These are phyloP conservation scores for Xenoacremonium recifei DNA, from an alignment of 2,329 filamentous ascomycete species.

Conservation along the genomic window DNA sequence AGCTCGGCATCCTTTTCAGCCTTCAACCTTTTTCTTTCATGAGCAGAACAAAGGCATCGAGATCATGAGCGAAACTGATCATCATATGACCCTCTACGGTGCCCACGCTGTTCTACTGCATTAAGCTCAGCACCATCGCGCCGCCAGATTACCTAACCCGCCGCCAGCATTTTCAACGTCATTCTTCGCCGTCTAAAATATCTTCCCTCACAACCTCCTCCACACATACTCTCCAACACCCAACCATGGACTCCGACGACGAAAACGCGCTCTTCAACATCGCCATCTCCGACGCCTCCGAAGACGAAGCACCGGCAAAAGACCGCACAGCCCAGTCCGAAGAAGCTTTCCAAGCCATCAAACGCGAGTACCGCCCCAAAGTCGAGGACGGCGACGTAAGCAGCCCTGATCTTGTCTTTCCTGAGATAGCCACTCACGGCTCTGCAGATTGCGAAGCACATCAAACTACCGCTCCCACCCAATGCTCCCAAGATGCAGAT, in stretches of 20 bases:
- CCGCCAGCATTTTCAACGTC: too few relatives aligned
- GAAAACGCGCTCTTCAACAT: conserved; percentile 30
- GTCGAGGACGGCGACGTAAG: conserved; percentile 55
- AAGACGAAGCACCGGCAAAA: conserved; percentile 29
- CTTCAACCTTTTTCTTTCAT: too few relatives aligned
- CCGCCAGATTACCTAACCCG: too few relatives aligned
- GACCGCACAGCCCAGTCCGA: conserved; percentile 46
- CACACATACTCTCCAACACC: background rate
- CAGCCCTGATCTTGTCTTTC: conserved; percentile 1
- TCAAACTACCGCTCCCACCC: conserved; percentile 40
- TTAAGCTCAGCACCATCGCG: too few relatives aligned
- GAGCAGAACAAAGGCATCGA: too few relatives aligned
- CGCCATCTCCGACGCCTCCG: conserved; percentile 31
- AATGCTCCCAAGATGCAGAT: conserved; percentile 43
- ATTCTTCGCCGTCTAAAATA: too few relatives aligned
- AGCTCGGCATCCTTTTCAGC: too few relatives aligned
- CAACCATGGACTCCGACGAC: conserved; percentile 29
- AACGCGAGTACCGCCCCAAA: conserved; percentile 44
- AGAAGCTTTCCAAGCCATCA: conserved; percentile 47
- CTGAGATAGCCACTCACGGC: background rate
- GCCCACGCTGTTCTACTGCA: too few relatives aligned
- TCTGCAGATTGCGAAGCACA: conserved; percentile 41
- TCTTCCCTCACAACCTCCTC: background rate
- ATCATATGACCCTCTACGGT: too few relatives aligned
- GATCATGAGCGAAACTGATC: too few relatives aligned